Evolutionary conservation across 2,329 filamentous ascomycete species (phyloP), one percentile per base, ranked within the genome.

Genomic region (Fusarium subglutinans): DNA sequence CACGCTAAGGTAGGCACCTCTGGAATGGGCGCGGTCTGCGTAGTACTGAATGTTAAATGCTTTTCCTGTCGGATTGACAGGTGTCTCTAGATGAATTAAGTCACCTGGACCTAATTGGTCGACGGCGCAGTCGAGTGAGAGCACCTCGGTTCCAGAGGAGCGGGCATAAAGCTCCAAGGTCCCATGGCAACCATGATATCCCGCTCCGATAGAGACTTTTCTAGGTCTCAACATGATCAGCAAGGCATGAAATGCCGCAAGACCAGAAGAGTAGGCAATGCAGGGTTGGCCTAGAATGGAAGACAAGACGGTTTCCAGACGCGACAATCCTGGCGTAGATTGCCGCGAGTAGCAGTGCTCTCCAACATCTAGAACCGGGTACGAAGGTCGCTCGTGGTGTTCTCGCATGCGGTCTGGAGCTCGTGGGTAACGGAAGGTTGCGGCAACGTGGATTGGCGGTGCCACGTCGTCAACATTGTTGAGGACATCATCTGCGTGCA

Each of bases 171-270:
- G 84, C 33, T 83, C 83, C 75, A 98, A 88, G 26, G 98, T 93
- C 68, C 94, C 94, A 82, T 98, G 94, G 83, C 94, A 97, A 76
- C 96, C 96, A 84, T 98, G 96, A 83, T 98, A 99, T 44, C 95
- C 95, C 18, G 88, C 91, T 28, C 91, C 91, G 73, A 98, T 94
- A 74, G 94, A 92, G 61, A 98, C 90, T 69, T 92, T 91, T 76
- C 90, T 90, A 1, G 96, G 96, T 80, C 97, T 94, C 13, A 97
- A 84, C 79, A 91, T 90, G n/a, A 95, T 91, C 4, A 98, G 87
- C 63, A 97, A 86, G 33, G 94, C 95, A 82, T 98, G 93, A 84
- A 98, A 95, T 54, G 95, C 94, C 14, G 94, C 89, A 35, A 98
- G 89, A 6, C 96, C 96, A 6, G 94, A 97, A 41, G 90, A 86